Evolutionary conservation across 768 basidiomycete genomes (phyloP).

Genomic region (Lentinula boryana): DNA sequence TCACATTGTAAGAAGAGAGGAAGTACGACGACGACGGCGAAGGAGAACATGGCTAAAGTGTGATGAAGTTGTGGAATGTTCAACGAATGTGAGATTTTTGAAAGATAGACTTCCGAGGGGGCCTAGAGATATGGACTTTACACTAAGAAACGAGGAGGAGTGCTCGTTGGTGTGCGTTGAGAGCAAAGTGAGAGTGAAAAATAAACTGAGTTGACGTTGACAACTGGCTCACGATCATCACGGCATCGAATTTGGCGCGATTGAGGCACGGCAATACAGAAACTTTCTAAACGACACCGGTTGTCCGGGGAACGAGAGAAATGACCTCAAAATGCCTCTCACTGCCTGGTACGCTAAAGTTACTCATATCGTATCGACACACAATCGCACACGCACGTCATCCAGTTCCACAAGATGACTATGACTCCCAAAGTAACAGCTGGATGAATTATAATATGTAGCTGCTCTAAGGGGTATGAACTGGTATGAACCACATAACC

Average conservation of each 20-base stretch:
- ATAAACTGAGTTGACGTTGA: not conserved
- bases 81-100: not conserved
- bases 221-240: not conserved
- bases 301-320: not conserved
- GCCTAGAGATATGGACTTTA: not conserved
- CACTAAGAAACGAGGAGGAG: not conserved
- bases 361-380: too few species aligned
- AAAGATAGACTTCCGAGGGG: not conserved
- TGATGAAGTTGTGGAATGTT: not conserved
- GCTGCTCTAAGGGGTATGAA: too few species aligned
- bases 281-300: not conserved
- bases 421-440: too few species aligned
- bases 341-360: too few species aligned
- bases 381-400: too few species aligned
- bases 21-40: conserved; percentile 35
- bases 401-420: too few species aligned
- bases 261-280: not conserved
- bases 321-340: not conserved
- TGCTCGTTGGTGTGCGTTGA: not conserved
- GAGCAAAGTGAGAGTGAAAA: not conserved
- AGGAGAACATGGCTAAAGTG: not conserved
- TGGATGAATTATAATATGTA: too few species aligned
- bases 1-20: conserved; percentile 40
- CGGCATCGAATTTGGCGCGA: not conserved
- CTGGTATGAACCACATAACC: too few species aligned